Base-by-base conservation (phyloP, 2,329 filamentous ascomycete species). In the Endothia cerciana region DNA sequence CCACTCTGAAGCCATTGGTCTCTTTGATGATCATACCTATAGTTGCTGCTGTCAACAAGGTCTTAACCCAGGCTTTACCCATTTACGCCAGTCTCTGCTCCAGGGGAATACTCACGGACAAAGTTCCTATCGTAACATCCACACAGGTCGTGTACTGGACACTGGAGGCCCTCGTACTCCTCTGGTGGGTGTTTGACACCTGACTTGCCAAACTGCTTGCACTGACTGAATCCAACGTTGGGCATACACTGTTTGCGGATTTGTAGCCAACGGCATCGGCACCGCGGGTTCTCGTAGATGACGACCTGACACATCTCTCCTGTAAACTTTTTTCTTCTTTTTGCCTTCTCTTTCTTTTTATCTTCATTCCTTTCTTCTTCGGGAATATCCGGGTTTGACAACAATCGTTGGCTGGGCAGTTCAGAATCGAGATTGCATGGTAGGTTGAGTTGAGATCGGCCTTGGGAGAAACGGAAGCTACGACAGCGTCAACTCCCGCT, bases 251-350 rank as follows among this genome's bases (percentile, higher is more conserved):
- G 79, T 55, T 74, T 68, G 3, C 73, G 74, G 71, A 87, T 78
- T 67, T 79, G 72, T 51, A 82, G 78, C 85, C 85, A 87, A 70
- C 77, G 79, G 77, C 86, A 85, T 13, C 77, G 75, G 79, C 85
- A 87, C 66, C 69, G 70, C 60, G 79, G 80, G 73, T 84, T 81
- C 65, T 77, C 76, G 74, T 80, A 84, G 73, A 82, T 81, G 33
- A 76, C 79, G n/a, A 81, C 77, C 22, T 71, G 69, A 73, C 84
- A 86, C 84, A 86, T 57, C 1, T 25, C 30, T 36, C 10, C 43
- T n/a, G 19, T 17, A 19, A 8, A 19, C 43, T 45, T 6, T 45
- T 45, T 5, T n/a, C 8, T n/a, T 15, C 28, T 13, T 51, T 51
- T 8, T 11, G 1, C 28, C 25, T 6, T 15, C 13, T 5, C 8